Conservation (phyloP, 306 rosid species). For the Glycine soja region DNA sequence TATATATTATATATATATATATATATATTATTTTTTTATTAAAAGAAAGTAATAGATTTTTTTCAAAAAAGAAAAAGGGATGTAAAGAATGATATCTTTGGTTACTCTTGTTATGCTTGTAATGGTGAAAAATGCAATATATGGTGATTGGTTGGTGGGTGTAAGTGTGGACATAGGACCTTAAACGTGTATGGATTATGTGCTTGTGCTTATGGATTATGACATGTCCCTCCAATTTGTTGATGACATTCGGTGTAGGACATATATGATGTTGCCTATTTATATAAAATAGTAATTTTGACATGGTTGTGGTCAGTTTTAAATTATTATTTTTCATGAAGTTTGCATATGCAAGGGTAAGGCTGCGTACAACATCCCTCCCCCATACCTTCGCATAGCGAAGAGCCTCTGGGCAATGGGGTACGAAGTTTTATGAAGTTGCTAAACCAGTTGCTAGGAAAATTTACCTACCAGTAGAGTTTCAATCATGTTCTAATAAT, state of each 20-base stretch:
- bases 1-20: background rate
- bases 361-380: too few relatives aligned
- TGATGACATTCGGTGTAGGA: conserved; percentile 10
- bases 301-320: background rate
- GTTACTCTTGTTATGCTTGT: conserved; percentile 1
- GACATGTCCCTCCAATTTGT: background rate
- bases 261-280: background rate
- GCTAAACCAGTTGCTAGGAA: background rate
- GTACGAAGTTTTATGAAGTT: too few relatives aligned
- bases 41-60: background rate
- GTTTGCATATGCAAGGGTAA: too few relatives aligned
- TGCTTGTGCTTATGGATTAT: background rate
- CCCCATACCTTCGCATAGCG: too few relatives aligned
- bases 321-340: background rate
- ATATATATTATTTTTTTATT: background rate
- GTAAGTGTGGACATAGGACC: conserved; percentile 14
- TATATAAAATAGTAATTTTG: conserved; percentile 29
- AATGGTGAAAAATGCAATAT: conserved; percentile 31
- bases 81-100: background rate
- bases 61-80: background rate
- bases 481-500: conserved; percentile 49
- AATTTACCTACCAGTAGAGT: background rate
- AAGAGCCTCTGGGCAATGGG: too few relatives aligned
- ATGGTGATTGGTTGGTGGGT: conserved; percentile 10
- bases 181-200: background rate